Evolutionary conservation across 176 grass and related monocot genomes (phyloP), one percentile per base, ranked within the genome.

Genomic region (Cenchrus purpureus): DNA sequence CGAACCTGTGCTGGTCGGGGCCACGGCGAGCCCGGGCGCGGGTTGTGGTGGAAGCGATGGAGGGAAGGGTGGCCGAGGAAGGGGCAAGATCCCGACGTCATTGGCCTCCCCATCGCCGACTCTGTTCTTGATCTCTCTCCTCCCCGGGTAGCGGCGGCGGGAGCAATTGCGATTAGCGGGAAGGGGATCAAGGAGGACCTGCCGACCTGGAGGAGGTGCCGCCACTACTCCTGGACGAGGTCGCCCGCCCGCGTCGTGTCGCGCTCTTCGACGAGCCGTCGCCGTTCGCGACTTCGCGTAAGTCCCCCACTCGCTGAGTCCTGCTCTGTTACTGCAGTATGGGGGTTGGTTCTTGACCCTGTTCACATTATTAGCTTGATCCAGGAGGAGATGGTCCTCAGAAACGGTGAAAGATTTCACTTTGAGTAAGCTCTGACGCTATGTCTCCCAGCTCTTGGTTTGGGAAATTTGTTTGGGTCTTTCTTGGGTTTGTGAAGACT

Each of bases 251-350:
- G 5, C 88, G 91, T 16, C 86, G 91, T 55, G 60, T 93, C 77
- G 91, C 91, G n/a, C 91, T 93, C 46, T 93, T 93, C 79, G 86
- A 90, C 42, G 88, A 93, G 83, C 91, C 88, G 7, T 93, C 91
- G 10, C 91, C 91, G 8, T 93, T 93, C 78, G 91, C 88, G 88
- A 25, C 22, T 25, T 25, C 22, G 22, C 22, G 22, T 93, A 60
- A 59, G 82, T 25, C n/a, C 4, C 8, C 31, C 37, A 34, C 7
- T 7, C 31, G 5, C 68, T 0, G 19, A 20, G 19, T 29, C 34
- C 34, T 53, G 29, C 28, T 42, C 15, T 50, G 17, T 5, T 40
- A 25, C 55, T 51, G 2, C 48, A 50, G 48, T 50, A 50, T 60
- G 20, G 31, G 5, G 75, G 57, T 56, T 56, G 32, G 2, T 64